phyloP scores from a whole-genome alignment of 768 basidiomycete species.

The Agrocybe praecox region DNA sequence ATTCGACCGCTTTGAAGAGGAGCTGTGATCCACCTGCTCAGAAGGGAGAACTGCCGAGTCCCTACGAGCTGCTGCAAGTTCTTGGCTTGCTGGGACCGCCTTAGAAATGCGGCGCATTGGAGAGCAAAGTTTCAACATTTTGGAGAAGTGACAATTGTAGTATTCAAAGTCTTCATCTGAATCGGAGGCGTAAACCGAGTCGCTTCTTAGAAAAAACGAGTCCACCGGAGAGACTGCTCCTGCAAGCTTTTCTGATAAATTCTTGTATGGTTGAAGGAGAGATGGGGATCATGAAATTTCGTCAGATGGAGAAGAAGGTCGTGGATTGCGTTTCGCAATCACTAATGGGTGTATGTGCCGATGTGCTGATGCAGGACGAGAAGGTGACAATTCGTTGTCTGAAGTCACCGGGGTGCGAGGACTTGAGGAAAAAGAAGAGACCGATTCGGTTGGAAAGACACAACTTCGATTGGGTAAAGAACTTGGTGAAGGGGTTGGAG shows the following conservation, averaged over 20 bases:
- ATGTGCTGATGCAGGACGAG: too few species aligned
- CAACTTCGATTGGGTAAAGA: conserved; percentile 24
- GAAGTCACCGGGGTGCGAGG: conserved; percentile 56
- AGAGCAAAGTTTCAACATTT: conserved; percentile 50
- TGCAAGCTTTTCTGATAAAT: conserved; percentile 13
- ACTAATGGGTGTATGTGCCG: conserved; percentile 52
- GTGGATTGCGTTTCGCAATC: conserved; percentile 44
- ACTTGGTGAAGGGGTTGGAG: conserved; percentile 33
- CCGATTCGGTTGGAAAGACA: conserved; percentile 38
- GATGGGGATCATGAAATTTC: conserved; percentile 19
- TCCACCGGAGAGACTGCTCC: conserved; percentile 12
- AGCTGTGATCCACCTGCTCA: conserved; percentile 17
- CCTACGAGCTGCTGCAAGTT: conserved; percentile 1
- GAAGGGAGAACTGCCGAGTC: conserved; percentile 1
- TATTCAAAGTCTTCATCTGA: conserved; percentile 38
- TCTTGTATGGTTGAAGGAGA: conserved; percentile 21
- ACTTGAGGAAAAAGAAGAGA: conserved; percentile 41
- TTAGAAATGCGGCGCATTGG: conserved; percentile 12
- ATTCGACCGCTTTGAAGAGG: conserved; percentile 36
- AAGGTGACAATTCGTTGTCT: conserved; percentile 50
- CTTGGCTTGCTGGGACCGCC: conserved; percentile 8
- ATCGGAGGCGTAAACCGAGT: conserved; percentile 24
- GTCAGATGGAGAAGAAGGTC: conserved; percentile 10
- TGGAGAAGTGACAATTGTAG: conserved; percentile 57
- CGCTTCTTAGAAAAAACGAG: conserved; percentile 8